Evolutionary conservation across 371 early-diverging fungal genomes (phyloP).

Genomic region (Apophysomyces variabilis): DNA sequence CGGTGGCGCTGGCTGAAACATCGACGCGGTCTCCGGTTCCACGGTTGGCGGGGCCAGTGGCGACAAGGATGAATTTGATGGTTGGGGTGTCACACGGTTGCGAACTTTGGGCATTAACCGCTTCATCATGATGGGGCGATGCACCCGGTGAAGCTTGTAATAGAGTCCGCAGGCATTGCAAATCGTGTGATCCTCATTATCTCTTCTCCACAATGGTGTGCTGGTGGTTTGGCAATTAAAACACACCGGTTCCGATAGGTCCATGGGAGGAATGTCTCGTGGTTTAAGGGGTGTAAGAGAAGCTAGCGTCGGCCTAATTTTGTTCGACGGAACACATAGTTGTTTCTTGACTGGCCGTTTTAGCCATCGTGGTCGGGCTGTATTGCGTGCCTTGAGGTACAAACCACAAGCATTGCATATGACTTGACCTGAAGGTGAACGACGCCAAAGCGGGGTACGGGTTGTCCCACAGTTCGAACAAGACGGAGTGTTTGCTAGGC

Average conservation of each 20-base stretch:
- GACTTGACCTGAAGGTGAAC: slow-evolving; percentile 78
- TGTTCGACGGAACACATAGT: background rate
- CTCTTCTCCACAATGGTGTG: slow-evolving; percentile 92
- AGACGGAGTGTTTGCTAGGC: slow-evolving; percentile 46
- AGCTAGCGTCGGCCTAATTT: background rate
- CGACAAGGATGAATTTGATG: background rate
- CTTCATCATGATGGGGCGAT: slow-evolving; percentile 81
- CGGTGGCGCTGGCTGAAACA: slow-evolving; percentile 6
- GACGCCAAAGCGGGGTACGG: slow-evolving; percentile 93
- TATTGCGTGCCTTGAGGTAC: slow-evolving; percentile 82
- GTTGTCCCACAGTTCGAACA: slow-evolving; percentile 92
- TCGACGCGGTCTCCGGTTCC: slow-evolving; percentile 6
- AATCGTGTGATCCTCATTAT: slow-evolving; percentile 73
- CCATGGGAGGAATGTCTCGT: background rate
- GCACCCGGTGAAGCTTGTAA: slow-evolving; percentile 76
- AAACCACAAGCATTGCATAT: slow-evolving; percentile 94
- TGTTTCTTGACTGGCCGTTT: slow-evolving; percentile 52
- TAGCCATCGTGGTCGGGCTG: slow-evolving; percentile 79
- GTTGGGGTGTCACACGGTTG: slow-evolving; percentile 51
- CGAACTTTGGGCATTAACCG: slow-evolving; percentile 82
- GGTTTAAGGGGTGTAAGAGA: background rate
- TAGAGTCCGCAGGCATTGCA: slow-evolving; percentile 92
- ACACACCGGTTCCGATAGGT: slow-evolving; percentile 44
- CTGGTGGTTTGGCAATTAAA: slow-evolving; percentile 80
- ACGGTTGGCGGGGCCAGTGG: background rate